Conservation (phyloP, 2,329 filamentous ascomycete species). For the Pseudogymnoascus sp. region DNA sequence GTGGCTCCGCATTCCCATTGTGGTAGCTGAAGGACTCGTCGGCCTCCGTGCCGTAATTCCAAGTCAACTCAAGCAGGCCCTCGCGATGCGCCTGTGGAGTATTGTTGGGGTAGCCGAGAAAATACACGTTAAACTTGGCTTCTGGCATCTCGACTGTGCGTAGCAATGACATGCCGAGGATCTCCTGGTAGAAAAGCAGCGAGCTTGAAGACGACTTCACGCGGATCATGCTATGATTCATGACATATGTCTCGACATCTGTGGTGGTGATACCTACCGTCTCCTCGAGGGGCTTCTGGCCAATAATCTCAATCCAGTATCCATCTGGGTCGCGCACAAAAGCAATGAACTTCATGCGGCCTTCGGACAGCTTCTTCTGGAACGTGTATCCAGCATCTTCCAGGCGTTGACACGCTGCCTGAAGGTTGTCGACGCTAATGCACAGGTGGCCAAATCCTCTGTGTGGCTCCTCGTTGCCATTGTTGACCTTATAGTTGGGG, state of each 20-base stretch:
- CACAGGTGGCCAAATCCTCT: conserved; percentile 69
- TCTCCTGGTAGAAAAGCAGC: conserved; percentile 70
- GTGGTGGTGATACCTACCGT: conserved; percentile 64
- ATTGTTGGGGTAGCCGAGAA: conserved; percentile 65
- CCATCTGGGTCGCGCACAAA: conserved; percentile 81
- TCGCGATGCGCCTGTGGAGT: conserved; percentile 54
- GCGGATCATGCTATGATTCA: conserved; percentile 87
- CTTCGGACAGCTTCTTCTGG: conserved; percentile 86
- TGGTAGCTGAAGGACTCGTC: conserved; percentile 77
- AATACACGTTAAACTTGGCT: conserved; percentile 79
- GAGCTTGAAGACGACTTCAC: conserved; percentile 71
- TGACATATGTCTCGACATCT: conserved; percentile 64
- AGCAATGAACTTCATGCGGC: conserved; percentile 76
- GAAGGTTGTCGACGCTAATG: conserved; percentile 72
- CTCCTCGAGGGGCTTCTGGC: conserved; percentile 59
- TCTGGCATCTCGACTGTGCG: conserved; percentile 60
- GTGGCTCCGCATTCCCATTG: conserved; percentile 78
- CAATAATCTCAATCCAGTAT: conserved; percentile 74
- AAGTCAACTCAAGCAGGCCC: conserved; percentile 81
- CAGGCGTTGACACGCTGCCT: conserved; percentile 77
- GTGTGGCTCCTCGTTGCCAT: conserved; percentile 84
- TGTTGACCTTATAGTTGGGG: conserved; percentile 69
- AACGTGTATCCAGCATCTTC: conserved; percentile 85
- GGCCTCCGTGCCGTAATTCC: conserved; percentile 74
- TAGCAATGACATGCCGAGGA: conserved; percentile 76